Base-by-base conservation (phyloP, 2,329 filamentous ascomycete species). In the Onygenales sp. region DNA sequence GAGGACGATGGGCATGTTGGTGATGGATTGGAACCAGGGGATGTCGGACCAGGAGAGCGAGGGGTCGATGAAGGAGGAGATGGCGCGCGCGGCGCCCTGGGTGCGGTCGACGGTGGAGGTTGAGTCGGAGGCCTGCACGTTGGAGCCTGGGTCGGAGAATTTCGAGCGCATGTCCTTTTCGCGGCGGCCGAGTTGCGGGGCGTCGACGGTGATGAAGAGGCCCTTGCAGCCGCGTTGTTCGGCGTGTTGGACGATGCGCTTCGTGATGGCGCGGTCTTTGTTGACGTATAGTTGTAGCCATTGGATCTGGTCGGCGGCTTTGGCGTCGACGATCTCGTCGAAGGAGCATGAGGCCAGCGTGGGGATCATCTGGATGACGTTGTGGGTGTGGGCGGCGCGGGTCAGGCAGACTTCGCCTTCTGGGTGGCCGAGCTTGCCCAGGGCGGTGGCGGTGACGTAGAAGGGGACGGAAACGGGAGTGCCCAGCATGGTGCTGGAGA, bases 201-300 rank as follows among this genome's bases (percentile, higher is more conserved):
- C 93, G 69, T 98, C 93, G 52, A 98, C 93, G 2, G 93, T 98
- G 74, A 98, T 96, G 78, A 98, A 98, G 14, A 98, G 83, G 8
- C 86, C 93, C 72, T 89, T 93, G 78, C 93, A 97, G 32, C 93
- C 93, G 54, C 93, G 85, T 65, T 77, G 77, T 74, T 98, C 93
- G 56, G 93, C 93, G 71, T 97, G 89, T 73, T 92, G 71, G 48
- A 98, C 87, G 61, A 98, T 97, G 58, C 82, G 82, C 72, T 87
- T 83, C 7, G 93, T 98, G 70, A 98, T 92, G 35, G 79, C 81
- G 54, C 93, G 86, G 74, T 98, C 87, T 71, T 94, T 93, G 80
- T 98, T 98, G 62, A 98, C 89, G 73, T 96, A 95, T 0, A 98
- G 82, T 73, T 98, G 93, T 60, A 98, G 77, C 93, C 93, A 98